Base-by-base conservation (phyloP, 2,329 filamentous ascomycete species). In the Diaporthe humulicola region DNA sequence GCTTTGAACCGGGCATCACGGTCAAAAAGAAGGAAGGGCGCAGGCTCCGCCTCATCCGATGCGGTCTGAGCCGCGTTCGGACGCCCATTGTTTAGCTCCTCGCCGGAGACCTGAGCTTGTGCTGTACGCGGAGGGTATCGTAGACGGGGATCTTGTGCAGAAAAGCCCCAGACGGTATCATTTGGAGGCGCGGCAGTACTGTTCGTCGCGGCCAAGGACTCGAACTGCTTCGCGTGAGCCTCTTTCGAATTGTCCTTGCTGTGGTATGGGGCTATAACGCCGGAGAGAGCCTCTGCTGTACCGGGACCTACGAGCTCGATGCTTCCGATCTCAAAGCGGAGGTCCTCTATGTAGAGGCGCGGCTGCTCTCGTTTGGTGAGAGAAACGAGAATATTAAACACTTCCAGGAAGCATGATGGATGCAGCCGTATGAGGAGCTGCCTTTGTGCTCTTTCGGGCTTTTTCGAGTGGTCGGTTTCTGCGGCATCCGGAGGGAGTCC, bases 121-220 rank as follows among this genome's bases (percentile, higher is more conserved):
- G 89, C 81, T 56, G 87, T 89, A 69, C 89, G 88, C 2, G 94
- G 93, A 14, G 96, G 96, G 81, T 95, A 93, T 74, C 90, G 88
- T 22, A 98, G 88, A 12, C 96, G 92, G 40, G 96, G 95, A 81
- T 99, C 97, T 71, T 91, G 88, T 4, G 94, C 87, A 3, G 91
- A 88, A 81, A 98, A 97, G 0, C 90, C 88, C 4, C 98, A 85
- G 4, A 97, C 82, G 2, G 93, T 89, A 71, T 94, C 93, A 25
- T 87, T 82, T 5, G 96, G 95, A 2, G 98, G 85, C 3, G 91
- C 88, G 0, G 92, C 89, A 2, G 93, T 89, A 78, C 95, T 94
- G 8, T 90, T 92, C 14, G 95, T 85, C 3, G 90, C 88, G 19
- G 82, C 81, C 3, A 94, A 83, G 12, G 86, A 86, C 69, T 81